Evolutionary conservation across 352 stramenopile genomes (phyloP), one percentile per base, ranked within the genome.

Genomic region (Pythium dissimile): DNA sequence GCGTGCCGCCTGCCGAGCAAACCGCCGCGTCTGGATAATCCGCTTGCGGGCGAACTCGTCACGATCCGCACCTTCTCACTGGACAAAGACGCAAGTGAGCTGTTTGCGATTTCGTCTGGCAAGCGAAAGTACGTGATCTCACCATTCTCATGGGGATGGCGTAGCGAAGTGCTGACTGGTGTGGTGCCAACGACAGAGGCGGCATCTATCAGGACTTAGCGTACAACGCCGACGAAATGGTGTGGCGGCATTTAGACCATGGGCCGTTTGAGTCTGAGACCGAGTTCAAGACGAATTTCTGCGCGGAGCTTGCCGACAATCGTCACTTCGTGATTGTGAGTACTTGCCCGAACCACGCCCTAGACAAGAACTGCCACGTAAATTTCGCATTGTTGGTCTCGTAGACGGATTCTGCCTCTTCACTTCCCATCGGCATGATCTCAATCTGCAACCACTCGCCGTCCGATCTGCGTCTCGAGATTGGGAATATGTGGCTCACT

Each of bases 401-500:
- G 39, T 23, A 92, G 82, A 65, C 59, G 11, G 71, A 95, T 26
- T 52, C 53, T 15, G 50, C 66, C n/a, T 83, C 62, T 5, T 67
- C 68, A 21, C 55, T 80, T 20, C 58, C 67, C 0, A 84, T 97
- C 37, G 88, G 88, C 1, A 95, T 95, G 80, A 44, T 94, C 46
- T 80, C 73, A 20, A 73, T 97, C 8, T 65, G 77, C 18, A 62
- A 69, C 26, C 84, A 97, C 60, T 89, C 86, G 20, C 84, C 88
- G n/a, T 59, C 47, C 20, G 69, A 95, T 52, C 73, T 97, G 31
- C 81, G 87, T 11, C 67, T 94, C 1, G 77, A 89, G 59, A 74
- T 97, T 42, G 84, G 75, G 34, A 64, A 86, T 50, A 42, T 96
- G 48, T 97, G 88, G 87, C 71, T 95, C 44, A 51, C 71, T 23